A percentile compares a stretch with the other conserved stretches of the same genome.
Conservation (phyloP, 345 rosid species). For the Hibiscus mutabilis region DNA sequence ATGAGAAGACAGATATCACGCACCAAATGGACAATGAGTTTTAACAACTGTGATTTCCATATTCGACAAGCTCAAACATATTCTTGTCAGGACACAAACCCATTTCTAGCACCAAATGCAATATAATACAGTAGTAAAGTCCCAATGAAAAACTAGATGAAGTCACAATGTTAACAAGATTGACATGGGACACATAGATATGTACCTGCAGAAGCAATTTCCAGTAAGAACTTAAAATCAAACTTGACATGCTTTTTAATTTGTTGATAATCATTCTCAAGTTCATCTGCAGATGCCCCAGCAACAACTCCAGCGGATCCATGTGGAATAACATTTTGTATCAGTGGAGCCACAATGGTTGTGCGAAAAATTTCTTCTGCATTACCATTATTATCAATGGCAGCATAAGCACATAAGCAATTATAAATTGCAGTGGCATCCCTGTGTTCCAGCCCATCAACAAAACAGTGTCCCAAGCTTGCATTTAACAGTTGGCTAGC, state of each 20-base stretch:
- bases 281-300: constrained; percentile 60
- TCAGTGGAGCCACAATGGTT: constrained; percentile 62
- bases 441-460: constrained; percentile 76
- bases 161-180: neutral
- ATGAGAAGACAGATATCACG: neutral
- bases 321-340: constrained; percentile 56
- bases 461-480: constrained; percentile 92
- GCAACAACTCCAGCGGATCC: constrained; percentile 35
- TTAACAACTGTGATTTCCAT: neutral
- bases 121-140: neutral
- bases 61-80: neutral
- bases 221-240: constrained; percentile 80
- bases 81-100: neutral
- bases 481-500: constrained; percentile 83
- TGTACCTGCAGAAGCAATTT: constrained; percentile 78
- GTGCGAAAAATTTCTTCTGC: constrained; percentile 90
- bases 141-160: neutral
- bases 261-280: constrained; percentile 69
- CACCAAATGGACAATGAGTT: neutral
- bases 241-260: constrained; percentile 55
- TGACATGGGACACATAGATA: neutral
- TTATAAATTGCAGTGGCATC: constrained; percentile 91
- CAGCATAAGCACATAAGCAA: constrained; percentile 95
- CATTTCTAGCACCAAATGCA: neutral
- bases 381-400: constrained; percentile 64